Percentiles rank a stretch among this genome's conserved stretches.
These are phyloP conservation scores for Aspergillus egyptiacus DNA, from an alignment of 495 filamentous ascomycete genomes.

Conservation along the genomic window DNA sequence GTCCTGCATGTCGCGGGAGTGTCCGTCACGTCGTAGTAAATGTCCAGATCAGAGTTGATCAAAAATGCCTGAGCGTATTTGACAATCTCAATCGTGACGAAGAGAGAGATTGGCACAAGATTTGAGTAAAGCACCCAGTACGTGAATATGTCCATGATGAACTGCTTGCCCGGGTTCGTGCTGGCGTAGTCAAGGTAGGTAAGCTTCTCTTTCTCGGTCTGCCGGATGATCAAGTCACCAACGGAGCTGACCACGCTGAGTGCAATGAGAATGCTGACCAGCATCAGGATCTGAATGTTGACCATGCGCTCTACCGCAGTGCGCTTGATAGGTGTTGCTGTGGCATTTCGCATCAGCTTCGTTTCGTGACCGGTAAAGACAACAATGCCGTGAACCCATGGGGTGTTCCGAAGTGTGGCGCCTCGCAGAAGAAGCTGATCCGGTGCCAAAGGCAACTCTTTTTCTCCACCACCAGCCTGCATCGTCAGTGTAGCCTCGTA, in stretches of 20 bases:
- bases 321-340: slow-evolving; percentile 93
- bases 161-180: slow-evolving; percentile 63
- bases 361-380: slow-evolving; percentile 99
- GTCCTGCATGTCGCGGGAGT: slow-evolving; percentile 95
- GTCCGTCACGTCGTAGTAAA: slow-evolving; percentile 94
- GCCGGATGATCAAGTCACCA: slow-evolving; percentile 78
- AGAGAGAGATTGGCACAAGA: slow-evolving; percentile 92
- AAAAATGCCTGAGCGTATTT: slow-evolving; percentile 97
- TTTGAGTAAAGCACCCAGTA: slow-evolving; percentile 99
- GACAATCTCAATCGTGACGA: slow-evolving; percentile 96
- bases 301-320: slow-evolving; percentile 91
- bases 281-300: slow-evolving; percentile 86
- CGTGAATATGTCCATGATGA: slow-evolving; percentile 92
- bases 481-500: slow-evolving; percentile 96
- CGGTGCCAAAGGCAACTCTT: slow-evolving; percentile 76
- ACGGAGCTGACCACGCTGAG: slow-evolving; percentile 86
- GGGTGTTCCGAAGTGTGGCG: slow-evolving; percentile 91
- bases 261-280: slow-evolving; percentile 74
- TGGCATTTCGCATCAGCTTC: slow-evolving; percentile 98
- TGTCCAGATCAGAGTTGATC: slow-evolving; percentile 95
- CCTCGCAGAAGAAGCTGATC: slow-evolving; percentile 87
- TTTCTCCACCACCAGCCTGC: slow-evolving; percentile 89
- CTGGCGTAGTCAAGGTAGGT: slow-evolving; percentile 63
- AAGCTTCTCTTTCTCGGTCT: slow-evolving; percentile 52
- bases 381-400: slow-evolving; percentile 94